Evolutionary conservation across 805 yeast genomes (phyloP), one percentile per base, ranked within the genome.

Genomic region (Teunomyces panamensis): DNA sequence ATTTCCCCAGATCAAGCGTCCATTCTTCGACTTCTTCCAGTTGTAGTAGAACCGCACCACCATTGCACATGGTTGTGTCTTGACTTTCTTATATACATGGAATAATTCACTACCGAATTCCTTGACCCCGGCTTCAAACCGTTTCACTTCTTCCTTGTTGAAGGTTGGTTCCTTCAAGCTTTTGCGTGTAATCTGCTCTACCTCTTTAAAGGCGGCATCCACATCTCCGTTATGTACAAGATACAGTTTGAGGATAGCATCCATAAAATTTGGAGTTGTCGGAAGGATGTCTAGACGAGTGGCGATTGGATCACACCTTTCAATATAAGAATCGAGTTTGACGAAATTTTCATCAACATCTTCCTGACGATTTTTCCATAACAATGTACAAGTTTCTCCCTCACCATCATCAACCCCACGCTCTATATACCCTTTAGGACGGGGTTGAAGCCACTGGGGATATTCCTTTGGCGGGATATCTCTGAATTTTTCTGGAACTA

Each of bases 11-110:
- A 89, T 86, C 36, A 63, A 60, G 52, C 79, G 83, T 0, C 97
- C 97, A 39, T 75, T 74, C 28, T 78, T 70, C 0, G 96, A 85
- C 63, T 91, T 91, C 65, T 91, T 91, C 98, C 98, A 92, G 45
- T 89, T 69, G 58, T 92, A 92, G 59, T 89, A 92, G 62, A 77
- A 90, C 48, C 97, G 68, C 1, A 92, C 98, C 52, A 90, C 74
- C 84, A 85, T 87, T 0, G 91, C 79, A 47, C 82, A 70, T 0
- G 89, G 71, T 56, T 87, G 95, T 0, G 90, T 77, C 28, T 77
- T 78, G n/a, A 92, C 94, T 48, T 77, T 80, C 59, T 83, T 79
- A 53, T 61, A 80, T 0, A 89, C 91, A 0, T 85, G 89, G 60
- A 81, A 83, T 27, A 94, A 67, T 56, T 91, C 96, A 58, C 87